Conservation (phyloP, 1,284 basidiomycete species). For the Neonothopanus nambi region DNA sequence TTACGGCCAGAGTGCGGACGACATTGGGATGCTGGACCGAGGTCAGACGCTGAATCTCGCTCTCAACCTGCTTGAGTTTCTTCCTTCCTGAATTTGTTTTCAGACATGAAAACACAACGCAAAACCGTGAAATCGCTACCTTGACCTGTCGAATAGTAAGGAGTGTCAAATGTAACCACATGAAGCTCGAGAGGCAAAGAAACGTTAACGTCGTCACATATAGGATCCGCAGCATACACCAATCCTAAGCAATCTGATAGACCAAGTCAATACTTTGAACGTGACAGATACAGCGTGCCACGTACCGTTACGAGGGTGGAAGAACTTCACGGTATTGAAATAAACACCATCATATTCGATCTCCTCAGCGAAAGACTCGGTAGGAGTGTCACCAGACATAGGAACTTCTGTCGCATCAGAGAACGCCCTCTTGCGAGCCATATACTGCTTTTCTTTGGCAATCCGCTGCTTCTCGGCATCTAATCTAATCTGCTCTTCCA, state of each 20-base stretch:
- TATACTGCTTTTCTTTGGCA: conserved; percentile 29
- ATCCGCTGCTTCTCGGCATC: conserved; percentile 57
- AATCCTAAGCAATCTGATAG: conserved; percentile 59
- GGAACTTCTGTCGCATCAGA: conserved; percentile 69
- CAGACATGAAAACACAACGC: not conserved
- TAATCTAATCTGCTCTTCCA: conserved; percentile 63
- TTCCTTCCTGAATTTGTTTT: conserved; percentile 32
- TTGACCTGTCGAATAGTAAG: conserved; percentile 66
- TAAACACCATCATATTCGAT: conserved; percentile 57
- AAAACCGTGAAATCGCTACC: conserved; percentile 32
- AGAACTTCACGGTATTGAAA: conserved; percentile 68
- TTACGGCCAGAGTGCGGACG: conserved; percentile 62
- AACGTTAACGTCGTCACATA: conserved; percentile 59
- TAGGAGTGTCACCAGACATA: conserved; percentile 49
- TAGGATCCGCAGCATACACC: conserved; percentile 69
- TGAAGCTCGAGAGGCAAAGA: conserved; percentile 66
- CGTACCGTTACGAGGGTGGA: conserved; percentile 65
- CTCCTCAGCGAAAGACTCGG: conserved; percentile 59
- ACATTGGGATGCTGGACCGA: conserved; percentile 62
- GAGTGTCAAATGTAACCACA: conserved; percentile 60
- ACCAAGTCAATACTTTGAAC: conserved; percentile 2
- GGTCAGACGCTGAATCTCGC: conserved; percentile 62
- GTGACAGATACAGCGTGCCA: conserved; percentile 13
- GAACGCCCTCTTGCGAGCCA: conserved; percentile 52
- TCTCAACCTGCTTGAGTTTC: conserved; percentile 68